A percentile compares a stretch with the other conserved stretches of the same genome.
These are phyloP conservation scores for Apiospora pterosperma DNA, from an alignment of 2,329 filamentous ascomycete species.

Conservation along the genomic window DNA sequence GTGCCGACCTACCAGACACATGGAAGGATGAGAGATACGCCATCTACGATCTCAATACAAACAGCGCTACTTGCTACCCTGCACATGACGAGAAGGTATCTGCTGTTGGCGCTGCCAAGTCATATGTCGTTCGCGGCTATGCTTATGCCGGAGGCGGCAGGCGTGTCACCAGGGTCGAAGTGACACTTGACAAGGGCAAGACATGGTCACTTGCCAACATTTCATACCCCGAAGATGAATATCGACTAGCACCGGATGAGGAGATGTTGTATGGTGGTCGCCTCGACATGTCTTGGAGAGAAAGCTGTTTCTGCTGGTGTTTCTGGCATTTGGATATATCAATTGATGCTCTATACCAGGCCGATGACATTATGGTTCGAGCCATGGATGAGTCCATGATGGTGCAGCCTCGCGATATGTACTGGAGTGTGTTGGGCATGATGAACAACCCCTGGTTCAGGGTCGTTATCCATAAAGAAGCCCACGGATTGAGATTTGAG, in stretches of 20 bases:
- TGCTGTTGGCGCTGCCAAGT: conserved; percentile 42
- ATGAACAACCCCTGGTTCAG: conserved; percentile 98
- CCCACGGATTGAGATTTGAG: conserved; percentile 68
- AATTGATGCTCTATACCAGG: conserved; percentile 55
- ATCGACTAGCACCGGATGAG: conserved; percentile 58
- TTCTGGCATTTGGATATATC: conserved; percentile 78
- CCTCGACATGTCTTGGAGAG: conserved; percentile 78
- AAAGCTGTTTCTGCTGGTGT: conserved; percentile 86
- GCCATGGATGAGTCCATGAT: conserved; percentile 91
- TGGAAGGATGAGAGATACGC: conserved; percentile 91
- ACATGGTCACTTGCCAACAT: conserved; percentile 76
- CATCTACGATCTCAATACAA: conserved; percentile 88
- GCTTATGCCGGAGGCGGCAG: conserved; percentile 88
- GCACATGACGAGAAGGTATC: conserved; percentile 69
- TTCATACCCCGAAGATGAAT: conserved; percentile 81
- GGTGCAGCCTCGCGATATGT: conserved; percentile 87
- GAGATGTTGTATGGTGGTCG: conserved; percentile 70
- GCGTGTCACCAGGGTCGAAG: conserved; percentile 75
- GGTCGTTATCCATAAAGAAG: conserved; percentile 70
- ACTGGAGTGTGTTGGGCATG: conserved; percentile 94
- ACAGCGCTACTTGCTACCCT: conserved; percentile 78
- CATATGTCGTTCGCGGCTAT: conserved; percentile 72
- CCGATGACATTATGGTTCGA: conserved; percentile 74
- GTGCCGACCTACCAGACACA: conserved; percentile 67
- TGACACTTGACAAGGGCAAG: conserved; percentile 79